Evolutionary conservation across 805 yeast species (phyloP), one percentile per base, ranked within the genome.

Genomic region (Hanseniaspora occidentalis): DNA sequence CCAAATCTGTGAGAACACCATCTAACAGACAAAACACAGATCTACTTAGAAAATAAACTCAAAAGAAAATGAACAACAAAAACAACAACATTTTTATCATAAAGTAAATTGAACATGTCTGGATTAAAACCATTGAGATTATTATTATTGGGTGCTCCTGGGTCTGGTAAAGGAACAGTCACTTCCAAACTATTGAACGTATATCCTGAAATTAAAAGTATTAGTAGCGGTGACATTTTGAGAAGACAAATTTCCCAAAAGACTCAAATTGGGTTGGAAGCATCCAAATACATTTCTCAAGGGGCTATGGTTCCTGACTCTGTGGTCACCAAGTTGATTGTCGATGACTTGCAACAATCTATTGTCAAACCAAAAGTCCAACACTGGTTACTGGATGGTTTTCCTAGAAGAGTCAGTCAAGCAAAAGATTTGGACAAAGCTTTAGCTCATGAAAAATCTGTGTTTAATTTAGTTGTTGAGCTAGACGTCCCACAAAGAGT

Each of bases 101-200:
- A 35, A 37, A 40, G 38, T 38, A 42, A 36, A 26, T 24, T 17
- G 31, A 26, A 35, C 37, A 45, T 29, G 41, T 34, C 35, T 33
- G 31, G n/a, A 38, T 34, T 35, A 31, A 48, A 41, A 3, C 78
- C 88, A 1, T 55, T 81, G 14, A 65, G 96, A 50, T 59, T 85
- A 29, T 66, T 88, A 21, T 65, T 88, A 7, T 62, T 89, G 20
- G 96, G 96, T 3, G 95, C 96, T 0, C 97, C 97, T 1, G 97
- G 97, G 0, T 71, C 95, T 1, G 97, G 97, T 1, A 88, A 88
- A 56, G 96, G 96, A 1, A 88, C 97, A 0, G 83, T 81, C 48
- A 81, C 95, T 0, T 61, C 80, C 2, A 68, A 77, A 44, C 64
- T 88, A 4, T 56, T 79, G 43, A 69, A 71, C 39, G 59, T 63